These are phyloP conservation scores for Fragaria iinumae DNA, from an alignment of 306 rosid genomes.

Conservation along the genomic window DNA sequence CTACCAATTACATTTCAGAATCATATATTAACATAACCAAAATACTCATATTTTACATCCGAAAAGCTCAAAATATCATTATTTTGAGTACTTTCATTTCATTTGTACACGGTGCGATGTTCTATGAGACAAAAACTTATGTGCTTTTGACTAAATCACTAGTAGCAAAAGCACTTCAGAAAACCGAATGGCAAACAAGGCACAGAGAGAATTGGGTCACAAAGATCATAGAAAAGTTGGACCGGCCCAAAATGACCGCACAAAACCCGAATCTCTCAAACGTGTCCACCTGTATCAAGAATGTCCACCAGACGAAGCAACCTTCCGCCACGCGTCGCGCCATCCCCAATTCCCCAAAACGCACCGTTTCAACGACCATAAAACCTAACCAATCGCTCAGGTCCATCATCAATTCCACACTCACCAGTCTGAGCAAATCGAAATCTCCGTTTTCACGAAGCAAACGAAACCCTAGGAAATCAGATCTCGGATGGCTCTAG, in stretches of 20 bases:
- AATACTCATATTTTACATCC: not conserved
- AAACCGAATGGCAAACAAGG: too few species aligned
- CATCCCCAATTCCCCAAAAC: not conserved
- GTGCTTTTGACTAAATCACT: too few species aligned
- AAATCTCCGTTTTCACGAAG: constrained; percentile 11
- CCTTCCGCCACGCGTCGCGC: constrained; percentile 8
- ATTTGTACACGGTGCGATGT: not conserved
- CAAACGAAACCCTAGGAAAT: not conserved
- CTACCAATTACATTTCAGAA: not conserved
- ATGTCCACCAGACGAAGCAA: too few species aligned
- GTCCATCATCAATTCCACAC: not conserved
- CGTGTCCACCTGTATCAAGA: too few species aligned
- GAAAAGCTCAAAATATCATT: not conserved
- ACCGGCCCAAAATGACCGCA: too few species aligned
- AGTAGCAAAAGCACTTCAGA: too few species aligned
- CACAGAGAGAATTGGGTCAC: too few species aligned
- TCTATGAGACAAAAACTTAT: not conserved
- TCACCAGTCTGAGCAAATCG: not conserved
- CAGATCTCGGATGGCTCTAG: constrained; percentile 65
- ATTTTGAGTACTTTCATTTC: not conserved
- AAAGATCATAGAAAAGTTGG: too few species aligned
- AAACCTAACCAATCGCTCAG: not conserved
- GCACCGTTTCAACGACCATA: not conserved
- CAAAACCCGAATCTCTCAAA: too few species aligned
- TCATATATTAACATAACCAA: not conserved